Conservation (phyloP, 2,329 filamentous ascomycete genomes). For the Xylaria sp. region DNA sequence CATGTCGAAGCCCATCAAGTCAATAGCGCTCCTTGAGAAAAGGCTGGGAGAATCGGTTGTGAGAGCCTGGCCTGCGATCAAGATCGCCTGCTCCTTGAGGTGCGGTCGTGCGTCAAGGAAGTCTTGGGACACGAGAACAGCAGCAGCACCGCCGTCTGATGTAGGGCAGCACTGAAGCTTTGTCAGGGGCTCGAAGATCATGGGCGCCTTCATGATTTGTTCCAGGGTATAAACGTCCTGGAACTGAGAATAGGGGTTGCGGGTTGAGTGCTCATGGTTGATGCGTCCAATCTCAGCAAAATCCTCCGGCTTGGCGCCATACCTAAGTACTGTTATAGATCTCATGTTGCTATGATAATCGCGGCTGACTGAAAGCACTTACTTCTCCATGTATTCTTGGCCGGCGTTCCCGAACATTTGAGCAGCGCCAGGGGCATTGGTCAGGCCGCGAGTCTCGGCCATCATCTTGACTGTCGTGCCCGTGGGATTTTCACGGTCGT, state of each 20-base stretch:
- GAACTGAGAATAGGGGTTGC: slow-evolving; percentile 99
- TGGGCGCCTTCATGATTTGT: slow-evolving; percentile 78
- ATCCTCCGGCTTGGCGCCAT: slow-evolving; percentile 84
- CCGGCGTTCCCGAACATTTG: slow-evolving; percentile 98
- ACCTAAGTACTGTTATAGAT: slow-evolving; percentile 60
- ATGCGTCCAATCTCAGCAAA: slow-evolving; percentile 94
- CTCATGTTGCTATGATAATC: not conserved
- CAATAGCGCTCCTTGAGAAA: slow-evolving; percentile 84
- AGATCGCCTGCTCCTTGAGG: slow-evolving; percentile 82
- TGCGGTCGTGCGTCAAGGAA: slow-evolving; percentile 89
- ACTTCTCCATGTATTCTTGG: slow-evolving; percentile 94
- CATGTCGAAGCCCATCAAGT: slow-evolving; percentile 92
- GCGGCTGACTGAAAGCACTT: slow-evolving; percentile 44
- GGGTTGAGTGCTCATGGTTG: slow-evolving; percentile 90
- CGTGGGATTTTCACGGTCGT: slow-evolving; percentile 84
- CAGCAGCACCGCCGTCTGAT: slow-evolving; percentile 89
- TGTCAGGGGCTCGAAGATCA: slow-evolving; percentile 87
- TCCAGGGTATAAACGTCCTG: slow-evolving; percentile 89
- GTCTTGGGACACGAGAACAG: slow-evolving; percentile 85
- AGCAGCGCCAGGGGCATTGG: slow-evolving; percentile 84
- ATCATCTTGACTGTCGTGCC: slow-evolving; percentile 81
- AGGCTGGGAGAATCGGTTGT: slow-evolving; percentile 85
- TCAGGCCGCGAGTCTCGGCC: slow-evolving; percentile 81
- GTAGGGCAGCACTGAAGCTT: slow-evolving; percentile 99
- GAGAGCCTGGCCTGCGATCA: slow-evolving; percentile 87